phyloP scores from a whole-genome alignment of 441 rosid genomes.

The Jatropha podagrica region DNA sequence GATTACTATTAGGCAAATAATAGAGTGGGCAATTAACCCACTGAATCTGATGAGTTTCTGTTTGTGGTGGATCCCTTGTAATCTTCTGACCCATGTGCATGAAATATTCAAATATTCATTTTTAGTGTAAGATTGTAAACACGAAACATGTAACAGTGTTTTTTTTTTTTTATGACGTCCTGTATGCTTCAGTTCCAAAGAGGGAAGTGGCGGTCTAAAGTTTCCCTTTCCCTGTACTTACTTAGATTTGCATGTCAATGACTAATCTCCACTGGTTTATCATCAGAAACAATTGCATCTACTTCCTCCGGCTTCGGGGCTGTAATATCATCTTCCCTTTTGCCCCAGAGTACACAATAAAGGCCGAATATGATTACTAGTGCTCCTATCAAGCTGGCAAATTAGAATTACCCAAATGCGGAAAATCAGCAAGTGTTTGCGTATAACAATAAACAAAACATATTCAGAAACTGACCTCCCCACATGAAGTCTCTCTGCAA shows the following conservation, averaged over 20 bases:
- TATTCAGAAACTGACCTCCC: conserved; percentile 32
- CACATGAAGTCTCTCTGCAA: conserved; percentile 41
- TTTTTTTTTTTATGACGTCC: no score
- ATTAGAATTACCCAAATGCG: background rate
- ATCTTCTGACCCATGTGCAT: background rate
- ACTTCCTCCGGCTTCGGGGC: conserved; percentile 11
- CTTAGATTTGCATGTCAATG: background rate
- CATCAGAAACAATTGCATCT: background rate
- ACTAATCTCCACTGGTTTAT: conserved; percentile 7
- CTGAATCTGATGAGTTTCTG: background rate
- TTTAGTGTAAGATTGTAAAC: no score
- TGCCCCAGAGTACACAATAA: conserved; percentile 41
- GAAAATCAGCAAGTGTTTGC: background rate
- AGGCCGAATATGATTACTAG: conserved; percentile 34
- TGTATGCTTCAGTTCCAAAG: no score
- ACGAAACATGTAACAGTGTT: no score
- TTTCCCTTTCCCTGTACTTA: no score
- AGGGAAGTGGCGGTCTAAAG: no score
- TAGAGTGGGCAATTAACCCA: no score
- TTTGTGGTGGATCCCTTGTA: background rate
- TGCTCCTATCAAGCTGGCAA: conserved; percentile 41
- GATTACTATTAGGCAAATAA: background rate
- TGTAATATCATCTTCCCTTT: conserved; percentile 24
- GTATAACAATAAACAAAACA: no score
- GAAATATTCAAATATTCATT: no score